Evolutionary conservation across 768 basidiomycete species (phyloP), one percentile per base, ranked within the genome.

Genomic region (Saitozyma sp.): DNA sequence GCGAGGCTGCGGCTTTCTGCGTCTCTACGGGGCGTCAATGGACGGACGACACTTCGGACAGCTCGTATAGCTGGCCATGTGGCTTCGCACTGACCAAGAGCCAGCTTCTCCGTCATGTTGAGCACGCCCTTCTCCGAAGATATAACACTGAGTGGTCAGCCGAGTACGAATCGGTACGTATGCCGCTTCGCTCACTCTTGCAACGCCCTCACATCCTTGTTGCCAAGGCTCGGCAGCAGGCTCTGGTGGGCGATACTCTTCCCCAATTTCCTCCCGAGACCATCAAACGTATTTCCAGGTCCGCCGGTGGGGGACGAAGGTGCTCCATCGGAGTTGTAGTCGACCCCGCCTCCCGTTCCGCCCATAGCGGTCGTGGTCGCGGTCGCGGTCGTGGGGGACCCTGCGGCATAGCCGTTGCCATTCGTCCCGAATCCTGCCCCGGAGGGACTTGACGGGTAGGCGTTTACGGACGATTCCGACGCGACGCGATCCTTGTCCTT

Each of bases 191-290:
- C 74, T 69, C 56, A 76, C 74, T 93, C 92, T 75, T 96, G 92
- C 8, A 96, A 81, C 0, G 87, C 86, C 37, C 88, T 82, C 4
- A 93, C 80, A 76, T 94, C 92, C 70, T 87, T 86, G 76, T 91
- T 92, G 1, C 85, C 85, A 16, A 82, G 81, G 0, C 86, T 83
- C 49, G 92, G 89, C 7, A 93, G 82, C 4, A 90, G 89, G 1
- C 91, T 87, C 73, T 91, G 92, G 79, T 95, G 92, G 2, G 92
- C 92, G 77, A 95, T 85, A 80, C 87, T 91, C 43, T 88, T 75
- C 19, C 68, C 69, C 10, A 75, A 42, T 49, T 67, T 68, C 51
- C 62, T 63, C 13, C 45, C 45, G 45, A 46, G 45, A 46, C 45
- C 29, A 5, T 29, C 29, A 29, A 29, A 29, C 29, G 29, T 29